phyloP scores from a whole-genome alignment of 129 eudicot species.

The Rutidosis leptorrhynchoides region DNA sequence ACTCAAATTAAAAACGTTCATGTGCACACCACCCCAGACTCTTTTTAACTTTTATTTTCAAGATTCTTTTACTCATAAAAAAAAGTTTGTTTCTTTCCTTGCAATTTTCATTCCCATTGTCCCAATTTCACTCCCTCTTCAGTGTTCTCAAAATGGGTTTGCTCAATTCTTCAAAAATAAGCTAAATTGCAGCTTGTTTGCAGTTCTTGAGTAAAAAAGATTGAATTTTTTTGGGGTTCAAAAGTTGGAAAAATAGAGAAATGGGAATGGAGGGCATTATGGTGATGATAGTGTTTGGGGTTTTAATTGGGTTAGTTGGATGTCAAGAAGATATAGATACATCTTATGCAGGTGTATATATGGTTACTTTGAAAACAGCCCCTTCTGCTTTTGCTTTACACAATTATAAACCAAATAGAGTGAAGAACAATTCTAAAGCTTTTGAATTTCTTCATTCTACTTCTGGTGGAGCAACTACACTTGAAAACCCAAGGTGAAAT shows the following conservation, averaged over 20 bases:
- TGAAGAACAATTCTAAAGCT: conserved; percentile 22
- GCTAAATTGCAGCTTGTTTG: conserved; percentile 8
- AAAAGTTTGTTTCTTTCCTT: background rate
- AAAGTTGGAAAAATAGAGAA: background rate
- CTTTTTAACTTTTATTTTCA: background rate
- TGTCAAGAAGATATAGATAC: conserved; percentile 29
- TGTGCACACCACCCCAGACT: conserved; percentile 45
- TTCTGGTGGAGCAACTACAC: conserved; percentile 42
- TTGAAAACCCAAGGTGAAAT: conserved; percentile 60
- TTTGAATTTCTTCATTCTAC: conserved; percentile 29
- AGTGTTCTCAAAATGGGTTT: conserved; percentile 16
- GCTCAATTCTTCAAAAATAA: conserved; percentile 11
- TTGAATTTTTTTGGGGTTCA: conserved; percentile 18
- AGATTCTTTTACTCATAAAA: conserved; percentile 18
- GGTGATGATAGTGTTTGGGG: conserved; percentile 35
- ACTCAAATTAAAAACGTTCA: conserved; percentile 27
- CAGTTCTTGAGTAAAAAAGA: conserved; percentile 1
- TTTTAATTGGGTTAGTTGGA: conserved; percentile 24
- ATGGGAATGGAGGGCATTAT: conserved; percentile 41
- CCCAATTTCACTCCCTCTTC: conserved; percentile 23
- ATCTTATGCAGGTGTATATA: conserved; percentile 52
- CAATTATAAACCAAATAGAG: conserved; percentile 30
- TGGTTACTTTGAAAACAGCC: conserved; percentile 73
- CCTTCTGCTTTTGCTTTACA: conserved; percentile 41
- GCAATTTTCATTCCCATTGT: conserved; percentile 17